phyloP scores from a whole-genome alignment of 257 asterid genomes.

The Anisodus acutangulus region DNA sequence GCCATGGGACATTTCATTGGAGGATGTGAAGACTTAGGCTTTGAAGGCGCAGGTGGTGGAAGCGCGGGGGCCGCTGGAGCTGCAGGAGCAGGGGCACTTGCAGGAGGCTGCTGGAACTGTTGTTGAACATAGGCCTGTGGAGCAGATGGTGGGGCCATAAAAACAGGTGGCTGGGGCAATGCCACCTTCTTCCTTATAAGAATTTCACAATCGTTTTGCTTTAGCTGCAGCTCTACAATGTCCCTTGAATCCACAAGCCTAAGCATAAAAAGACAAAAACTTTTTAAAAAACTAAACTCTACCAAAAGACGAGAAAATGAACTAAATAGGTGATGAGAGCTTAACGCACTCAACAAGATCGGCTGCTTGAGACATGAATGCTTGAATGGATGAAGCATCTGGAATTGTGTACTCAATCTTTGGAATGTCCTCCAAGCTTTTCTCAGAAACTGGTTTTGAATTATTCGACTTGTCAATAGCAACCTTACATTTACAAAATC shows the following conservation, averaged over 20 bases:
- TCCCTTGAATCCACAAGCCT: conserved; percentile 70
- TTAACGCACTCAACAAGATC: conserved; percentile 57
- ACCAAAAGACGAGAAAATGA: conserved; percentile 18
- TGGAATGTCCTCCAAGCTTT: conserved; percentile 31
- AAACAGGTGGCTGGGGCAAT: conserved; percentile 50
- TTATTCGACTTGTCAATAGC: conserved; percentile 46
- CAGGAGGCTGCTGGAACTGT: conserved; percentile 38
- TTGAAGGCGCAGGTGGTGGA: conserved; percentile 47
- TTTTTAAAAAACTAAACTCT: background rate
- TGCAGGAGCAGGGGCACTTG: conserved; percentile 41
- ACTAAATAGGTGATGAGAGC: conserved; percentile 17
- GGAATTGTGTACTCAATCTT: conserved; percentile 44
- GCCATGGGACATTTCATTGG: conserved; percentile 75
- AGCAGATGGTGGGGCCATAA: conserved; percentile 41
- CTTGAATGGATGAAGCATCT: conserved; percentile 51
- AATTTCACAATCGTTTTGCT: conserved; percentile 58
- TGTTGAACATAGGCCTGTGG: conserved; percentile 45
- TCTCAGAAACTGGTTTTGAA: conserved; percentile 41
- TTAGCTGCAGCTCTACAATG: conserved; percentile 60
- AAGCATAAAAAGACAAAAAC: conserved; percentile 13
- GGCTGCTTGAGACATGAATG: conserved; percentile 54
- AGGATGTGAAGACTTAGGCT: conserved; percentile 62
- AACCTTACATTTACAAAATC: conserved; percentile 37
- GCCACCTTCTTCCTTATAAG: conserved; percentile 63
- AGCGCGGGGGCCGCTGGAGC: conserved; percentile 43